phyloP scores from a whole-genome alignment of 2,329 filamentous ascomycete genomes.

The Sporothrix mexicana region DNA sequence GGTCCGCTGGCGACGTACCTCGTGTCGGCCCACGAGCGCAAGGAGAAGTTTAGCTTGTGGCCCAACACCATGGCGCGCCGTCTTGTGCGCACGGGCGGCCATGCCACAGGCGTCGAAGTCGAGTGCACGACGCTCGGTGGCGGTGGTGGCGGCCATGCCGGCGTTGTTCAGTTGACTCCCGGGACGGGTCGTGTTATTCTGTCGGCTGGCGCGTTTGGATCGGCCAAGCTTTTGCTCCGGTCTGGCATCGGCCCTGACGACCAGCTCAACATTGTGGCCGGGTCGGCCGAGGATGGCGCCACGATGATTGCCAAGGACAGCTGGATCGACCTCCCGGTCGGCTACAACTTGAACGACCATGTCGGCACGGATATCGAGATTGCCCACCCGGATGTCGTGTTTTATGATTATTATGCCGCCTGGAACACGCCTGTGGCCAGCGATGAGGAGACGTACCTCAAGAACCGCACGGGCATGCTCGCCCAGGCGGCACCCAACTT shows the following conservation, averaged over 20 bases:
- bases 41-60: constrained; percentile 62
- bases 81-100: constrained; percentile 62
- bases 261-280: constrained; percentile 60
- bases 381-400: constrained; percentile 54
- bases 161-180: constrained; percentile 65
- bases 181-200: constrained; percentile 69
- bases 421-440: constrained; percentile 55
- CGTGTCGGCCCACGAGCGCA: constrained; percentile 56
- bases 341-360: constrained; percentile 64
- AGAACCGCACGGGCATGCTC: constrained; percentile 62
- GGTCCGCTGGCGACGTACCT: constrained; percentile 72
- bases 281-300: constrained; percentile 56
- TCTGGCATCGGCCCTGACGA: constrained; percentile 70
- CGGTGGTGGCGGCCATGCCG: constrained; percentile 59
- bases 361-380: constrained; percentile 55
- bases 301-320: constrained; percentile 55
- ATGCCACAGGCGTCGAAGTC: constrained; percentile 66
- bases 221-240: constrained; percentile 70
- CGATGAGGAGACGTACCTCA: constrained; percentile 55
- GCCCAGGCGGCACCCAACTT: constrained; percentile 71
- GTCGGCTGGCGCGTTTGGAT: constrained; percentile 72
- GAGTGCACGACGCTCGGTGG: constrained; percentile 47
- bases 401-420: constrained; percentile 70
- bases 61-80: constrained; percentile 66
- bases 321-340: constrained; percentile 66